phyloP scores from a whole-genome alignment of 768 basidiomycete species.

The Gelatoporia subvermispora region DNA sequence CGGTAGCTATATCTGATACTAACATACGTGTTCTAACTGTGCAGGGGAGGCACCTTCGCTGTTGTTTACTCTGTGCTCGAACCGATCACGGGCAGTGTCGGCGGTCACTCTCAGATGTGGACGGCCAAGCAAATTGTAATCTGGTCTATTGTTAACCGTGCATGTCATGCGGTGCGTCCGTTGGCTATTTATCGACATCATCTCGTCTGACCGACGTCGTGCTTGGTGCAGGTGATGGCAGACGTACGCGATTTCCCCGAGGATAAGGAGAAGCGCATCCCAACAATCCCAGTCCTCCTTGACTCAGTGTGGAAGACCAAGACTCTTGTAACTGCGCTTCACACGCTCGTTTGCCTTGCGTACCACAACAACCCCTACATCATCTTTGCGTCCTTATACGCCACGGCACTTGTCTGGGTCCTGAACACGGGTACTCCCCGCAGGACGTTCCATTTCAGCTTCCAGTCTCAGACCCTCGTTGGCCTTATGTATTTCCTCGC shows the following conservation, averaged over 20 bases:
- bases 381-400: neutral
- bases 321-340: neutral
- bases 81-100: neutral
- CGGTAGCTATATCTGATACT: neutral
- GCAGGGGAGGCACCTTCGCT: neutral
- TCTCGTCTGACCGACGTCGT: too few species aligned
- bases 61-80: neutral
- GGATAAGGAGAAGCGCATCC: neutral
- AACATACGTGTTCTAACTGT: too few species aligned
- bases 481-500: neutral
- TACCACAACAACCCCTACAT: neutral
- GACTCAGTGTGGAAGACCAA: neutral
- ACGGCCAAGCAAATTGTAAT: neutral
- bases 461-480: neutral
- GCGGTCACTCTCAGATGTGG: neutral
- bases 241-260: conserved; percentile 1
- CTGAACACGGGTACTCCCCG: neutral
- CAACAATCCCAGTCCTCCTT: conserved; percentile 1
- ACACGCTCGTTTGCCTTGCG: neutral
- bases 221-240: neutral
- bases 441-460: neutral
- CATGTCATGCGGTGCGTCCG: neutral
- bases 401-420: neutral
- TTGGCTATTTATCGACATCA: neutral
- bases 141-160: neutral